Evolutionary conservation across 805 yeast species (phyloP), one percentile per base, ranked within the genome.

Genomic region (Starmerella khaoyaiensis): DNA sequence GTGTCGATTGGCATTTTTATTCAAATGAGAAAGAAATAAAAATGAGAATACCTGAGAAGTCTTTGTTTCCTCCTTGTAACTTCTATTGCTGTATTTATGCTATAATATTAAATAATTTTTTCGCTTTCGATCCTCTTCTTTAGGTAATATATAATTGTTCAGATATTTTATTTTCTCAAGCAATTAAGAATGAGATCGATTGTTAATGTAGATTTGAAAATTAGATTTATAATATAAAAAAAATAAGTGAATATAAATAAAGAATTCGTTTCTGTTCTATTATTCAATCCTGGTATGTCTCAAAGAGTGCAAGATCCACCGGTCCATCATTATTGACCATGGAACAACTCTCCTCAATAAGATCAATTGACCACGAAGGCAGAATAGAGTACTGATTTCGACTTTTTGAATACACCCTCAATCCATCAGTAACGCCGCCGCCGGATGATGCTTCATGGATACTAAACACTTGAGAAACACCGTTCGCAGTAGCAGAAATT

Each of bases 261-360:
- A 33, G 18, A 10, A 10, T 33, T 14, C 17, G 28, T 15, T 8
- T 36, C 11, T 23, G 30, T 21, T 8, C 22, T 15, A 23, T 34
- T 28, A 25, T 24, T 24, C 16, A 30, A 21, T 69, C 74, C 2
- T 65, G 51, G 14, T 68, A 62, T 3, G 72, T 65, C 36, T 70
- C 76, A 52, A 74, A 74, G 37, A 67, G 55, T 14, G 71, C 67
- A 36, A 75, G 54, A 39, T 68, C 68, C 14, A 74, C 52, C 2
- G 77, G 67, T 0, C 70, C 64, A 46, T 74, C 79, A 51, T 73
- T 72, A 5, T 67, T 60, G 40, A 62, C 57, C 5, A 57, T 48
- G 1, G 74, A 69, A 44, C 61, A 68, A 1, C 75, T 59, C 37
- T 74, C 79, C 48, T 74, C 79, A 31, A 74, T 61, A 46, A 73